phyloP scores from a whole-genome alignment of 2,329 filamentous ascomycete species.

The Parasarocladium wereldwijsianum region DNA sequence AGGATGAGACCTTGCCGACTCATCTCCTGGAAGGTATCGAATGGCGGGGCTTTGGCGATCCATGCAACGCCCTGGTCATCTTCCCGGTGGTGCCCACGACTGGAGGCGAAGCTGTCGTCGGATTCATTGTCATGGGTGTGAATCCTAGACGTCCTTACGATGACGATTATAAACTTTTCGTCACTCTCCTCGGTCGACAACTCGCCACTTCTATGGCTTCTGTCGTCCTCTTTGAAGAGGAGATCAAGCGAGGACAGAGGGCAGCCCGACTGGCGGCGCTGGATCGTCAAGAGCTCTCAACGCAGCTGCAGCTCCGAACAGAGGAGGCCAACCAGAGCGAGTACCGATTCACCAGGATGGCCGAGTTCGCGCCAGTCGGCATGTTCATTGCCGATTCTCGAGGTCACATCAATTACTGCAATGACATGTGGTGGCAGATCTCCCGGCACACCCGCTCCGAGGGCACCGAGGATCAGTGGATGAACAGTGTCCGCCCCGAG shows the following conservation, averaged over 20 bases:
- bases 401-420: slow-evolving; percentile 64
- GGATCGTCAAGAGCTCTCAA: slow-evolving; percentile 62
- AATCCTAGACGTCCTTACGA: slow-evolving; percentile 71
- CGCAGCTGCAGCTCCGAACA: slow-evolving; percentile 54
- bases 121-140: slow-evolving; percentile 64
- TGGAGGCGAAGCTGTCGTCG: slow-evolving; percentile 54
- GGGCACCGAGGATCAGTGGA: slow-evolving; percentile 50
- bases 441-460: slow-evolving; percentile 48
- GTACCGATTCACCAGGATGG: slow-evolving; percentile 70
- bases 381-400: slow-evolving; percentile 68
- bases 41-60: slow-evolving; percentile 57
- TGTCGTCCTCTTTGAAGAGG: slow-evolving; percentile 70
- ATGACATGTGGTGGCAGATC: slow-evolving; percentile 65
- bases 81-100: slow-evolving; percentile 68
- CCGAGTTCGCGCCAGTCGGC: slow-evolving; percentile 69
- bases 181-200: slow-evolving; percentile 60
- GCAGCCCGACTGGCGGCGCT: slow-evolving; percentile 61
- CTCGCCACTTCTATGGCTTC: slow-evolving; percentile 68
- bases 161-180: slow-evolving; percentile 65
- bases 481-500: slow-evolving; percentile 54
- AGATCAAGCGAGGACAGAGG: slow-evolving; percentile 59
- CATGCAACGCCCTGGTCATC: slow-evolving; percentile 55
- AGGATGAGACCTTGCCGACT: slow-evolving; percentile 49
- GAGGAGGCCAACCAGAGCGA: slow-evolving; percentile 53
- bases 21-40: slow-evolving; percentile 51